Evolutionary conservation across 2,329 filamentous ascomycete species (phyloP).

Genomic region (Xylariales sp.): DNA sequence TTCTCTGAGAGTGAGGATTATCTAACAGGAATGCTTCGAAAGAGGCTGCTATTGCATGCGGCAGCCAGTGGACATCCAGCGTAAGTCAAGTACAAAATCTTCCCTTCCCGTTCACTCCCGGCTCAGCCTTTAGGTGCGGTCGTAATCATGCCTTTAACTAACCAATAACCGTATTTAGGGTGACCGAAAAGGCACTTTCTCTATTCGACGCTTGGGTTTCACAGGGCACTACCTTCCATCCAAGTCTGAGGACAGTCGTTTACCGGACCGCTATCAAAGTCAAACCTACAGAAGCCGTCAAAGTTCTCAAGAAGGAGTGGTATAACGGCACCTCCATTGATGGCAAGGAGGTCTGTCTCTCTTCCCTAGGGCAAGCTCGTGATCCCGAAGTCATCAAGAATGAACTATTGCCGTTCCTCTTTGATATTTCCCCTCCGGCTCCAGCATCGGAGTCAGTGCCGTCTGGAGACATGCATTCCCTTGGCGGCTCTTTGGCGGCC

Average conservation of each 20-base stretch:
- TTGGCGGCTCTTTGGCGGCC: constrained; percentile 75
- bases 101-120: neutral
- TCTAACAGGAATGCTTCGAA: constrained; percentile 83
- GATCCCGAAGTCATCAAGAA: constrained; percentile 73
- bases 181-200: constrained; percentile 77
- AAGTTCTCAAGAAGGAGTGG: constrained; percentile 87
- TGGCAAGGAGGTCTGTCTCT: constrained; percentile 86
- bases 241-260: constrained; percentile 82
- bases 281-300: constrained; percentile 75
- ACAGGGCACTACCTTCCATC: constrained; percentile 77
- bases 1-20: constrained; percentile 83
- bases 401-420: constrained; percentile 81
- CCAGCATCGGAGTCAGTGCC: constrained; percentile 73
- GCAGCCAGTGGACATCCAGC: constrained; percentile 79
- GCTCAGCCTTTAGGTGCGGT: neutral
- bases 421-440: constrained; percentile 68
- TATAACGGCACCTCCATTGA: constrained; percentile 85
- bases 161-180: constrained; percentile 55
- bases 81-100: constrained; percentile 59
- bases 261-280: constrained; percentile 81
- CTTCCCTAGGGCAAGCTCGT: constrained; percentile 79
- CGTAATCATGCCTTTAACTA: constrained; percentile 30
- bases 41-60: constrained; percentile 80
- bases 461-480: constrained; percentile 87
- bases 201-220: constrained; percentile 84